Evolutionary conservation across 768 basidiomycete genomes (phyloP).

Genomic region (Amanita phalloides): DNA sequence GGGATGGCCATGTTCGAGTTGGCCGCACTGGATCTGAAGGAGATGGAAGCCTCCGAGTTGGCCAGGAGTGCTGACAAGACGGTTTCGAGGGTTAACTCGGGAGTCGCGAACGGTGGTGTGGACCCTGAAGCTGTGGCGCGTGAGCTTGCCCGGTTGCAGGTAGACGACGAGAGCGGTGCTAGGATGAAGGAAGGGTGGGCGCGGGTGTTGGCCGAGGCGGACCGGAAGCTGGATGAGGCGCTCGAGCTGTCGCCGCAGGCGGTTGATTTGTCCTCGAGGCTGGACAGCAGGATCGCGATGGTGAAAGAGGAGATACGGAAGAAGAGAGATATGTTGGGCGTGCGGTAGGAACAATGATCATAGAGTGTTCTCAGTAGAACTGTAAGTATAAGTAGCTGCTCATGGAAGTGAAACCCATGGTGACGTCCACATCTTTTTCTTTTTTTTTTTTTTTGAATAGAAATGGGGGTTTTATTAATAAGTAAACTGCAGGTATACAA

Average conservation of each 20-base stretch:
- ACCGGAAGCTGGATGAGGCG: slow-evolving; percentile 40
- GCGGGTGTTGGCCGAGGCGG: slow-evolving; percentile 34
- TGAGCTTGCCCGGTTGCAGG: neutral
- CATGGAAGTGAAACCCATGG: too few species aligned
- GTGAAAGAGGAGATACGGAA: slow-evolving; percentile 55
- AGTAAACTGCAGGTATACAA: too few species aligned
- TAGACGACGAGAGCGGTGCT: neutral
- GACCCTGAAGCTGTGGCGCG: too few species aligned
- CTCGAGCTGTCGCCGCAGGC: slow-evolving; percentile 36
- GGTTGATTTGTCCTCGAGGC: slow-evolving; percentile 53
- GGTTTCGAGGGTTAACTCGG: neutral
- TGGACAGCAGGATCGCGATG: slow-evolving; percentile 65
- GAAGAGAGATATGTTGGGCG: slow-evolving; percentile 23
- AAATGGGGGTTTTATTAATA: too few species aligned
- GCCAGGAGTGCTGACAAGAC: neutral
- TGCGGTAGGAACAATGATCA: too few species aligned
- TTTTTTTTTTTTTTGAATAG: too few species aligned
- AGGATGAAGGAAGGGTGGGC: slow-evolving; percentile 34
- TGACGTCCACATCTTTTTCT: too few species aligned
- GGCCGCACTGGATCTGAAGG: slow-evolving; percentile 59
- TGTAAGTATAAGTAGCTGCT: too few species aligned
- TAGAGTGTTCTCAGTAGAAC: too few species aligned
- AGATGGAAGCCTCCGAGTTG: slow-evolving; percentile 24
- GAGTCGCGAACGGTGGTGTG: neutral
- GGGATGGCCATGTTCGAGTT: slow-evolving; percentile 62